phyloP scores from a whole-genome alignment of 345 rosid genomes.

The Sonneratia alba region DNA sequence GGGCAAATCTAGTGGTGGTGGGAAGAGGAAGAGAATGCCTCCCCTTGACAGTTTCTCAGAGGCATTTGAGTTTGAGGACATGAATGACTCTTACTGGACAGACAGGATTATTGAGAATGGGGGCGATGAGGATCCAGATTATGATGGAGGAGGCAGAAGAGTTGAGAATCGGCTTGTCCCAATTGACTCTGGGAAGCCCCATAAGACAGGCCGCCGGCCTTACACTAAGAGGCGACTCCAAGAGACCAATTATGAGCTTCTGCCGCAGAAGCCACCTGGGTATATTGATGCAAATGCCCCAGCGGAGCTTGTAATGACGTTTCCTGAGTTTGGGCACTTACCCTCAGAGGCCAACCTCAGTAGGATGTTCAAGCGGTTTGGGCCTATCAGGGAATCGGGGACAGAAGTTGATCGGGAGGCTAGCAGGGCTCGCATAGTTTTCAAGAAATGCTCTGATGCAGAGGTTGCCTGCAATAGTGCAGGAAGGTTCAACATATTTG shows the following conservation, averaged over 20 bases:
- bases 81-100: constrained; percentile 92
- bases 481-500: constrained; percentile 63
- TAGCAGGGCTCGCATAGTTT: constrained; percentile 76
- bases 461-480: constrained; percentile 72
- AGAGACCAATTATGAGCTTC: constrained; percentile 28
- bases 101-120: constrained; percentile 81
- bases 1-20: constrained; percentile 29
- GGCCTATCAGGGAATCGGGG: constrained; percentile 63
- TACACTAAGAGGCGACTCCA: constrained; percentile 51
- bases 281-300: constrained; percentile 59
- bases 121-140: constrained; percentile 60
- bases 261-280: constrained; percentile 36
- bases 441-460: constrained; percentile 61
- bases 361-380: constrained; percentile 79
- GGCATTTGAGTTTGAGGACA: constrained; percentile 89
- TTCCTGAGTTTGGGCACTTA: constrained; percentile 49
- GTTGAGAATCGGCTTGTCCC: constrained; percentile 45
- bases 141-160: constrained; percentile 23
- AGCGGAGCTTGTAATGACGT: constrained; percentile 76
- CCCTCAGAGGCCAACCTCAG: constrained; percentile 47
- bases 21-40: constrained; percentile 41
- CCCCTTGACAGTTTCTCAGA: constrained; percentile 38
- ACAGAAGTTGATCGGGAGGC: constrained; percentile 68
- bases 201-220: constrained; percentile 44
- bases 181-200: constrained; percentile 40